Conservation (phyloP, 352 stramenopile species). For the Phytopythium helicoides region DNA sequence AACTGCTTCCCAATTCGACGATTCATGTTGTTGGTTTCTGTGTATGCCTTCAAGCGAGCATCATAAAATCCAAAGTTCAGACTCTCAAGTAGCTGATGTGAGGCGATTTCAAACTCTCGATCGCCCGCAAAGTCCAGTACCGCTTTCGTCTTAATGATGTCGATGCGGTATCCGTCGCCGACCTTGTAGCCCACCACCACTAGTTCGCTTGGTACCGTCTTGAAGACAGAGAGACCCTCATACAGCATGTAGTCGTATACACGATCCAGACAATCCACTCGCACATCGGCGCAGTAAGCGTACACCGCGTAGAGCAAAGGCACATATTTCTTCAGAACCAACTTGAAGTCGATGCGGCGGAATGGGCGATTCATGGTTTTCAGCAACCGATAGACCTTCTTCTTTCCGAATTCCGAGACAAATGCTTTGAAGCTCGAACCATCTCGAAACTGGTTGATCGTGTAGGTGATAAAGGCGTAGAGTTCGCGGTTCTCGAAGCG, state of each 20-base stretch:
- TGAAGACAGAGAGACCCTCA: slow-evolving; percentile 5
- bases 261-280: slow-evolving; percentile 4
- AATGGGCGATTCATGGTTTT: slow-evolving; percentile 6
- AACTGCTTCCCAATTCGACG: slow-evolving; percentile 1
- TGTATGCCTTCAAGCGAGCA: not conserved
- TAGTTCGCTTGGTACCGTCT: slow-evolving; percentile 4
- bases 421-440: slow-evolving; percentile 9
- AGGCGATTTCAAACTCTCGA: slow-evolving; percentile 2
- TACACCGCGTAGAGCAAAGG: slow-evolving; percentile 4
- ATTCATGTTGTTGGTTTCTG: not conserved
- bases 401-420: slow-evolving; percentile 4
- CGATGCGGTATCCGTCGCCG: slow-evolving; percentile 1
- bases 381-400: slow-evolving; percentile 2
- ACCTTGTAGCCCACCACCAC: slow-evolving; percentile 8
- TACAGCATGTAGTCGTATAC: slow-evolving; percentile 10
- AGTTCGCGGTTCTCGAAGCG: slow-evolving; percentile 1
- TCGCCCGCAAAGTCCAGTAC: not conserved
- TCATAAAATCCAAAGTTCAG: slow-evolving; percentile 9
- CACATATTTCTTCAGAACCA: slow-evolving; percentile 8
- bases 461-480: slow-evolving; percentile 6
- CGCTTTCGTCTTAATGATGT: slow-evolving; percentile 1
- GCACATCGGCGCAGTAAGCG: slow-evolving; percentile 4
- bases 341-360: slow-evolving; percentile 7
- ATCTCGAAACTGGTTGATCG: slow-evolving; percentile 7
- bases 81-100: slow-evolving; percentile 4